These are phyloP conservation scores for Mycena latifolia DNA, from an alignment of 768 basidiomycete species.

Conservation along the genomic window DNA sequence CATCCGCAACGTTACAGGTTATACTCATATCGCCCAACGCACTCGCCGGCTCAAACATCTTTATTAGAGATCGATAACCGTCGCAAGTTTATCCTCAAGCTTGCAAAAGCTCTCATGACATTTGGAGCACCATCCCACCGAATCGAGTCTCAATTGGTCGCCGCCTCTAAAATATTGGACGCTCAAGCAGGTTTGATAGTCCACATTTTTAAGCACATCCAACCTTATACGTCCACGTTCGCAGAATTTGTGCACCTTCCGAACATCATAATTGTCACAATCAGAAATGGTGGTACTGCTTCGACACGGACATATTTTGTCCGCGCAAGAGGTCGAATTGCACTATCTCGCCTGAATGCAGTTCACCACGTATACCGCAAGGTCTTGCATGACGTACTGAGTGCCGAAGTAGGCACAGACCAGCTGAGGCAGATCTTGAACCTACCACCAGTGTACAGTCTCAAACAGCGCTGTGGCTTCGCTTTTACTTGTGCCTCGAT, in stretches of 20 bases:
- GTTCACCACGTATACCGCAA: constrained; percentile 89
- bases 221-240: not conserved
- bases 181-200: constrained; percentile 69
- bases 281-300: constrained; percentile 79
- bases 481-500: constrained; percentile 84
- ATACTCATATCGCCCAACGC: not conserved
- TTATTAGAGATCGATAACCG: constrained; percentile 58
- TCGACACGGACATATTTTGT: constrained; percentile 89
- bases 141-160: constrained; percentile 88
- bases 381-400: constrained; percentile 87
- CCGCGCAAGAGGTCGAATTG: constrained; percentile 83
- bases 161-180: constrained; percentile 83
- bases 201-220: constrained; percentile 4
- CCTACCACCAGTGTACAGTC: constrained; percentile 75
- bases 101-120: constrained; percentile 90
- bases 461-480: constrained; percentile 75
- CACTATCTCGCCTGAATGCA: constrained; percentile 83
- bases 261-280: constrained; percentile 82
- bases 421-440: constrained; percentile 74
- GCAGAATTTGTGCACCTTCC: constrained; percentile 86
- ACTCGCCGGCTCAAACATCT: not conserved
- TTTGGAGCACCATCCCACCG: constrained; percentile 97
- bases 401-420: constrained; percentile 77
- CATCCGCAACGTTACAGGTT: constrained; percentile 50
- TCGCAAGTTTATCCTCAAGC: constrained; percentile 83